These are phyloP conservation scores for Verticillium albo-atrum DNA, from an alignment of 2,329 filamentous ascomycete genomes.

Conservation along the genomic window DNA sequence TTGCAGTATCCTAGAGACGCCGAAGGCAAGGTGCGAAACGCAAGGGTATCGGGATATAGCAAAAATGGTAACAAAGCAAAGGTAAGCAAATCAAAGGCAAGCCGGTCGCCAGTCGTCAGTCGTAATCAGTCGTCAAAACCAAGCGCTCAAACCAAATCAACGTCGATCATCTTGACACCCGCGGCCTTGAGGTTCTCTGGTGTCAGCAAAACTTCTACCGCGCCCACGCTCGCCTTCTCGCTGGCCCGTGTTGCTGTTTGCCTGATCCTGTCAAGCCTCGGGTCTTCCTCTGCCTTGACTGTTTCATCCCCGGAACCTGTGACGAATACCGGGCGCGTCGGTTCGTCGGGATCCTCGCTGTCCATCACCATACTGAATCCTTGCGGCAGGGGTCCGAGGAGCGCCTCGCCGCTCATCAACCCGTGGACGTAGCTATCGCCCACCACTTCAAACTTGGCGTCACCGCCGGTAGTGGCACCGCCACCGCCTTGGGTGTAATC, in stretches of 20 bases:
- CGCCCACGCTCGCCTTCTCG: background rate
- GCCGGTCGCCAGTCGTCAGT: background rate
- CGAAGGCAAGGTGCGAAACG: too few relatives aligned
- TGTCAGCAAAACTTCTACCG: background rate
- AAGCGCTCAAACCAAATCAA: background rate
- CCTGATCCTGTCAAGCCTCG: background rate
- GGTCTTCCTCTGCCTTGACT: background rate
- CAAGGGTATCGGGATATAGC: too few relatives aligned
- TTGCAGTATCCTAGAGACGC: too few relatives aligned
- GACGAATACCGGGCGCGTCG: background rate
- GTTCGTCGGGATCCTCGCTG: background rate
- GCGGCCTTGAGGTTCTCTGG: background rate
- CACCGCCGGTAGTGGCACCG: background rate
- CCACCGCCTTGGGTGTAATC: background rate
- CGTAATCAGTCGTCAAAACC: background rate
- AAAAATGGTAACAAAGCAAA: background rate
- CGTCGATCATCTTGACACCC: background rate
- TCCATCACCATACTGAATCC: background rate
- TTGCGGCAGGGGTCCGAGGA: constrained; percentile 1
- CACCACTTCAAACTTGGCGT: background rate
- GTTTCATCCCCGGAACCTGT: background rate
- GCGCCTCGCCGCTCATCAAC: constrained; percentile 3
- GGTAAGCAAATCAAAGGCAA: background rate
- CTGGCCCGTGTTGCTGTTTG: background rate
- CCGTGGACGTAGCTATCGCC: constrained; percentile 4